Conservation (phyloP, 805 yeast species). For the Lachancea sp. region DNA sequence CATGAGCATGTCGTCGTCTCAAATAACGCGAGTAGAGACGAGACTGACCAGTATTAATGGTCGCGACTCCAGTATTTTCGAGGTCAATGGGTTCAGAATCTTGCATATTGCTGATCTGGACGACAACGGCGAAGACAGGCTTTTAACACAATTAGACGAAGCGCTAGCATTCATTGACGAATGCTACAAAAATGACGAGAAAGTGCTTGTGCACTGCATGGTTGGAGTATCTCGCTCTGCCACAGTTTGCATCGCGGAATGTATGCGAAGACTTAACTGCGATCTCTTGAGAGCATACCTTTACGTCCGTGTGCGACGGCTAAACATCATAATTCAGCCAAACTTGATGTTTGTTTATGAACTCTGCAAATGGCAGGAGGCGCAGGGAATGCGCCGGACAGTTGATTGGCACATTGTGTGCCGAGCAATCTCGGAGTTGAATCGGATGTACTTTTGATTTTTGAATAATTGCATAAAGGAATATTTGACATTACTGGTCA, state of each 20-base stretch:
- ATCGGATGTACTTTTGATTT: constrained; percentile 50
- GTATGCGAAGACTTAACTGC: constrained; percentile 67
- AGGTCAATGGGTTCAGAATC: constrained; percentile 29
- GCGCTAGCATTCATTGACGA: constrained; percentile 63
- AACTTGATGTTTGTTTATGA: constrained; percentile 89
- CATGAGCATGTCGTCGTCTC: neutral
- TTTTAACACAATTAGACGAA: constrained; percentile 53
- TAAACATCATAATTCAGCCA: constrained; percentile 92
- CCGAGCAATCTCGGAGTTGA: constrained; percentile 72
- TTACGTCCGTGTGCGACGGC: constrained; percentile 80
- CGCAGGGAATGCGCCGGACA: constrained; percentile 40
- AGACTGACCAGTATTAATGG: neutral
- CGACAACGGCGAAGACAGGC: constrained; percentile 86
- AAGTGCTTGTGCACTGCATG: constrained; percentile 81
- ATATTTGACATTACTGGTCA: too few relatives aligned
- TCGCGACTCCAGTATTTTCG: constrained; percentile 11
- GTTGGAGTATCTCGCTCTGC: constrained; percentile 96
- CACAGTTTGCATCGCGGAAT: constrained; percentile 92
- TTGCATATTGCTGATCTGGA: constrained; percentile 66
- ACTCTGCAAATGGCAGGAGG: constrained; percentile 50
- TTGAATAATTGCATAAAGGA: neutral
- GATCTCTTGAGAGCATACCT: constrained; percentile 74
- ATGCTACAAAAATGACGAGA: constrained; percentile 39
- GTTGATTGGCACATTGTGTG: constrained; percentile 88
- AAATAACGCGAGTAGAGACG: neutral